A percentile compares a stretch with the other conserved stretches of the same genome.
Conservation (phyloP, 306 rosid species). For the Betula pendula region DNA sequence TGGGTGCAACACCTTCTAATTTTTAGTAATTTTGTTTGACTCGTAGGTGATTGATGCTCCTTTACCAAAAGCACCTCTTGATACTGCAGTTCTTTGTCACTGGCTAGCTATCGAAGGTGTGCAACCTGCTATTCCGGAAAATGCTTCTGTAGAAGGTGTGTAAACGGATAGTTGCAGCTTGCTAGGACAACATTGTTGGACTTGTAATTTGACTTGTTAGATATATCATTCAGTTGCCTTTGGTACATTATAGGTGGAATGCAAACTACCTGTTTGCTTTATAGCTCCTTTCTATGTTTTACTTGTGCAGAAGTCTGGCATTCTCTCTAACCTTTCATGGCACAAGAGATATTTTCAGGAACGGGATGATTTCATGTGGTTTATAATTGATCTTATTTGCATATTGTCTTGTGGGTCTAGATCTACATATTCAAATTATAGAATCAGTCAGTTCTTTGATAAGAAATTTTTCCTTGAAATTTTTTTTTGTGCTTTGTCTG, state of each 20-base stretch:
- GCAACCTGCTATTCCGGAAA: constrained; percentile 87
- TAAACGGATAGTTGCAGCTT: constrained; percentile 5
- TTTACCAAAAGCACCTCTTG: constrained; percentile 74
- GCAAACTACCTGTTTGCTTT: neutral
- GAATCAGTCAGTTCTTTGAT: neutral
- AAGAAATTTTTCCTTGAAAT: neutral
- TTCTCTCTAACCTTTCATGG: neutral
- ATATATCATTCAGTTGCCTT: neutral
- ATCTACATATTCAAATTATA: neutral
- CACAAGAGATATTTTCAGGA: neutral
- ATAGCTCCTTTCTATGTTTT: neutral
- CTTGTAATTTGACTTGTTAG: neutral
- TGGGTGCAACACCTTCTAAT: constrained; percentile 16
- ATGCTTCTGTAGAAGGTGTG: constrained; percentile 67
- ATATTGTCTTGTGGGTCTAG: neutral
- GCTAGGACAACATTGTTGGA: neutral
- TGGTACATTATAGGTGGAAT: neutral
- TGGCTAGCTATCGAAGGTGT: constrained; percentile 98
- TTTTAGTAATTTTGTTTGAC: constrained; percentile 23
- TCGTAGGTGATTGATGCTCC: constrained; percentile 71
- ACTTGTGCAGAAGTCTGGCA: neutral
- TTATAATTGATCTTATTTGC: neutral
- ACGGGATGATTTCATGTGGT: neutral
- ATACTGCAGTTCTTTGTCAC: constrained; percentile 63
- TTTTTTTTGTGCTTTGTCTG: constrained; percentile 19